Evolutionary conservation across 805 yeast genomes (phyloP), one percentile per base, ranked within the genome.

Genomic region (Yamadazyma kitorensis): DNA sequence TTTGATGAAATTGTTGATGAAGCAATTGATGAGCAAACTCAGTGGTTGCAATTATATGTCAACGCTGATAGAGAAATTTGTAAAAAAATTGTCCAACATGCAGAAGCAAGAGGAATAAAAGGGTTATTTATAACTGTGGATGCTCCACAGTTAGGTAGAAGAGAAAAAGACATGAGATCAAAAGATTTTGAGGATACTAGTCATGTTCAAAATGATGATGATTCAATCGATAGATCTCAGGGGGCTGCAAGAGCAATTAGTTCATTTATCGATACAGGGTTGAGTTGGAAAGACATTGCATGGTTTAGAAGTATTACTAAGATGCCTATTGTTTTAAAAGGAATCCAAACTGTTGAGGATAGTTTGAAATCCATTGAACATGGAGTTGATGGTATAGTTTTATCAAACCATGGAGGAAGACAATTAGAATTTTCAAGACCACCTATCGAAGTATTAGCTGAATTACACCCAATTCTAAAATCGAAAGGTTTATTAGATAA

Each of bases 101-200:
- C 87, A 11, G 89, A 83, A 54, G 52, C 63, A 32, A 64, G 83
- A 35, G 94, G 95, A 1, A 72, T 85, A 56, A 81, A 81, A 49
- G 96, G 93, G 3, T 66, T 88, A 21, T 87, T 87, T 52, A 77
- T 88, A 44, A 88, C 97, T 0, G 95, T 86, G 6, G 96, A 88
- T 66, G 95, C 96, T 0, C 96, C 96, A 5, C 82, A 84, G 41
- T 68, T 88, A 27, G 97, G 97, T 10, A 77, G 93, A 43, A 77
- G 97, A 48, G 97, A 89, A 58, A 88, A 86, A 58, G 96, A 87
- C 52, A 75, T 77, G 77, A 74, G 86, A 42, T 59, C 78, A 36
- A 82, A 83, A 53, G 74, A 74, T 41, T 58, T 64, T 13, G 74
- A 64, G 24, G 70, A 66, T 24, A 44, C 56, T 10, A 58, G 73